Percentiles rank a stretch among this genome's conserved stretches.
These are phyloP conservation scores for Fusarium siculi DNA, from an alignment of 2,329 filamentous ascomycete species.

Conservation along the genomic window DNA sequence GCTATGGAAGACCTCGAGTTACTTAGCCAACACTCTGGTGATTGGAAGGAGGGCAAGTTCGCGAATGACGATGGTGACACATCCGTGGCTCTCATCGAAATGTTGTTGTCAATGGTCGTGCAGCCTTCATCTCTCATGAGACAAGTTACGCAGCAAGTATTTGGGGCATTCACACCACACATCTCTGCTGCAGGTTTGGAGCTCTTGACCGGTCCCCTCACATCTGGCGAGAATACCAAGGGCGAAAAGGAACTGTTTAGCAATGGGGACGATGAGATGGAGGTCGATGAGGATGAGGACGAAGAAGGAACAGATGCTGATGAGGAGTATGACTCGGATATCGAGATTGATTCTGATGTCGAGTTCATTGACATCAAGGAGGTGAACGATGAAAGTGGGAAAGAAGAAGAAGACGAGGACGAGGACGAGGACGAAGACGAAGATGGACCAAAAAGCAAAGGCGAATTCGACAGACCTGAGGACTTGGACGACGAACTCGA, in stretches of 20 bases:
- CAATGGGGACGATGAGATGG: conserved; percentile 69
- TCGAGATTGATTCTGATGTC: conserved; percentile 62
- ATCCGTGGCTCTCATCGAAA: conserved; percentile 83
- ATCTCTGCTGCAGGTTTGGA: conserved; percentile 79
- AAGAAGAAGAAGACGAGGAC: conserved; percentile 54
- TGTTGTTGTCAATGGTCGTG: conserved; percentile 88
- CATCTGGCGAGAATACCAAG: conserved; percentile 80
- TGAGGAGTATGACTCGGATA: conserved; percentile 56
- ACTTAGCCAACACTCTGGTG: background rate
- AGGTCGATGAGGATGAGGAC: conserved; percentile 56
- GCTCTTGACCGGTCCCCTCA: conserved; percentile 73
- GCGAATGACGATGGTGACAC: conserved; percentile 64
- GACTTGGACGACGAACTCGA: conserved; percentile 80
- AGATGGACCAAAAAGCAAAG: conserved; percentile 54
- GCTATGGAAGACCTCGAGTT: conserved; percentile 63
- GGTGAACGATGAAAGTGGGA: conserved; percentile 54
- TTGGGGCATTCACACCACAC: conserved; percentile 80
- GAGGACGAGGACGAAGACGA: conserved; percentile 59
- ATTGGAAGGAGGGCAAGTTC: conserved; percentile 54
- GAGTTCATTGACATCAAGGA: conserved; percentile 60
- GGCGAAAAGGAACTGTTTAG: conserved; percentile 90
- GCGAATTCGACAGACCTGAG: conserved; percentile 55
- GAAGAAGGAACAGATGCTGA: conserved; percentile 56
- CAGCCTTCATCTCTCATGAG: conserved; percentile 86
- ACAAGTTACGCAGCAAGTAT: conserved; percentile 88